Base-by-base conservation (phyloP, 139 green algal species). In the Chlamydomonas eustigma region DNA sequence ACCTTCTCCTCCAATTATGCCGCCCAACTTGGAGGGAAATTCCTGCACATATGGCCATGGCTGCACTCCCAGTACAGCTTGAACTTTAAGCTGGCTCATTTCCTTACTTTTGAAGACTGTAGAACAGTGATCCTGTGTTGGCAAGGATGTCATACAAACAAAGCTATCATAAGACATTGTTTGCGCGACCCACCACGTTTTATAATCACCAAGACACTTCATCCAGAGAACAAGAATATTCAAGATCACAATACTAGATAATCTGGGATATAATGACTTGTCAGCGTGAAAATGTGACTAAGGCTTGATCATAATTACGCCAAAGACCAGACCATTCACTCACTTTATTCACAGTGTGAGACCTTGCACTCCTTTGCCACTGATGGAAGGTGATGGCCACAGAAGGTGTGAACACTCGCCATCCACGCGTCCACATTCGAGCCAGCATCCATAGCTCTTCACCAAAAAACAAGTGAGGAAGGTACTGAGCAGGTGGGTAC, bases 391-490 rank as follows among this genome's bases (percentile, higher is more conserved):
- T 70, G 0, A 94, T 68, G 1, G 76, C 38, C 2, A 44, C 2
- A 3, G 44, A 50, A 0, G 91, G 91, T 4, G 83, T 70, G 51
- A 79, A 93, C 28, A 92, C 69, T 50, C 90, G 78, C 76, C 83
- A 96, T 1, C 90, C 90, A 3, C 63, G 67, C 0, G 85, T 92
- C 80, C 77, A 92, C 76, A 92, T 76, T 24, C 86, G 85, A 24
- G 78, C 80, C 64, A 90, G 78, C 85, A 88, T 85, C 52, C 65
- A 31, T 6, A 39, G 33, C 65, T 74, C 89, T 84, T 94, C 89
- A 1, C 91, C 90, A 63, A 96, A 93, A 73, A 95, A 93, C 25
- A 96, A 85, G 75, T 90, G 82, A 1, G 82, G 85, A 44, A 94
- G 85, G 66, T 82, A 4, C 38, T 33, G 5, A 1, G 64, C 52